phyloP scores from a whole-genome alignment of 345 rosid genomes.

The Arabis hirsuta region DNA sequence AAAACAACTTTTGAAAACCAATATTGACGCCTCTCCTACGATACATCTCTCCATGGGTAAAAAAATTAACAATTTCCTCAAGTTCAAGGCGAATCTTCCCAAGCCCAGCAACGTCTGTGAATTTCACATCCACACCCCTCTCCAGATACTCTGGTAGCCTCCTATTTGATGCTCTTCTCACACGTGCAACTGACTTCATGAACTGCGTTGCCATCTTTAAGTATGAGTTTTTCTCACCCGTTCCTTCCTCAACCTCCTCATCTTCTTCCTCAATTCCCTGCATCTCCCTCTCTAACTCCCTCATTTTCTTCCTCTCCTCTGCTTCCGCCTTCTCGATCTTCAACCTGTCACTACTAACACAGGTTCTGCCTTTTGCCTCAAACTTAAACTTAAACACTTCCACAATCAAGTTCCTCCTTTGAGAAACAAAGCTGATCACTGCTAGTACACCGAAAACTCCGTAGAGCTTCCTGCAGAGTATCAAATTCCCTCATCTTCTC shows the following conservation, averaged over 20 bases:
- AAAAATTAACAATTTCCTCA: constrained; percentile 94
- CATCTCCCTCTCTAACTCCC: constrained; percentile 81
- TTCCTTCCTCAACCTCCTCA: constrained; percentile 63
- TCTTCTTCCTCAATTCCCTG: constrained; percentile 62
- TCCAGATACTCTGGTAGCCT: constrained; percentile 90
- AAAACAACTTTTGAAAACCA: too few species aligned
- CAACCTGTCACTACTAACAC: constrained; percentile 86
- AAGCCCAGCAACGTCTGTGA: constrained; percentile 92
- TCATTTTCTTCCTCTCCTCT: constrained; percentile 89
- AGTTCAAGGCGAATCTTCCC: constrained; percentile 95
- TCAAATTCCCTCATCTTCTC: constrained; percentile 75
- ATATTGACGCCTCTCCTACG: constrained; percentile 90
- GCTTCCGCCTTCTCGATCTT: constrained; percentile 95
- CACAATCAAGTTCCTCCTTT: constrained; percentile 83
- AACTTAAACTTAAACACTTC: constrained; percentile 51
- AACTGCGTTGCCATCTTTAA: constrained; percentile 84
- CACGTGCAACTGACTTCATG: constrained; percentile 97
- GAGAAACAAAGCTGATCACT: constrained; percentile 62
- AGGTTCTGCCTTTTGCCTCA: constrained; percentile 58
- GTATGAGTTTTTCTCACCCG: constrained; percentile 73
- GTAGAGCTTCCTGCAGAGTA: constrained; percentile 71
- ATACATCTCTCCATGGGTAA: constrained; percentile 96
- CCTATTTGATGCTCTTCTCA: constrained; percentile 67
- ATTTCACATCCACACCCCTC: constrained; percentile 86
- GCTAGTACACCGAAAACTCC: constrained; percentile 57